These are phyloP conservation scores for Cucurbita maxima DNA, from an alignment of 306 rosid species.

Conservation along the genomic window DNA sequence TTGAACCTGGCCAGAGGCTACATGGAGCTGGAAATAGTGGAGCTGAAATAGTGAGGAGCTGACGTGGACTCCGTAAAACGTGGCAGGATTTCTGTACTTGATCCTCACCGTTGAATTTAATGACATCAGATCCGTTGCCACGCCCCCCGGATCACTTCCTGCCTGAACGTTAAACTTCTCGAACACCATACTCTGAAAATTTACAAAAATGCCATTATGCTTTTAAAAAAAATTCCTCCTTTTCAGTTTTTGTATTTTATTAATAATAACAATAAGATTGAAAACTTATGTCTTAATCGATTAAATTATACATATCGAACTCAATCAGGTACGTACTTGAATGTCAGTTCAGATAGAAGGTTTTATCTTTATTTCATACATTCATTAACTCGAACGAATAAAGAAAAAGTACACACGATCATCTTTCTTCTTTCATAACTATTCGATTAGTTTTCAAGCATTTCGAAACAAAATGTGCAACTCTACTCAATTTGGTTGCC, in stretches of 20 bases:
- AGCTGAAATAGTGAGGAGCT: constrained; percentile 55
- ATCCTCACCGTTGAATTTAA: constrained; percentile 79
- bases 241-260: neutral
- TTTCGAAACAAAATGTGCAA: too few species aligned
- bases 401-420: too few species aligned
- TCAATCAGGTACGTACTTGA: too few species aligned
- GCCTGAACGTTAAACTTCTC: constrained; percentile 60
- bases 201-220: neutral
- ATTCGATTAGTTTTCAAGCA: too few species aligned
- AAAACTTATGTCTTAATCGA: too few species aligned
- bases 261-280: neutral
- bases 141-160: constrained; percentile 61
- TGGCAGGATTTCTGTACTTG: constrained; percentile 48
- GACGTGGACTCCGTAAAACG: constrained; percentile 88
- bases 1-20: constrained; percentile 71
- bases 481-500: too few species aligned
- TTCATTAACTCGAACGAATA: too few species aligned
- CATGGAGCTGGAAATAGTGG: constrained; percentile 40
- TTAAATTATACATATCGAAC: too few species aligned
- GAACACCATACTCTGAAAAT: constrained; percentile 44
- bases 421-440: too few species aligned
- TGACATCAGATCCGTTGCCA: constrained; percentile 68
- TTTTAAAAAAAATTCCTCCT: neutral
- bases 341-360: too few species aligned
- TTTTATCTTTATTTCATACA: too few species aligned